Evolutionary conservation across 371 early-diverging fungal genomes (phyloP).

Genomic region (Mortierella sp.): DNA sequence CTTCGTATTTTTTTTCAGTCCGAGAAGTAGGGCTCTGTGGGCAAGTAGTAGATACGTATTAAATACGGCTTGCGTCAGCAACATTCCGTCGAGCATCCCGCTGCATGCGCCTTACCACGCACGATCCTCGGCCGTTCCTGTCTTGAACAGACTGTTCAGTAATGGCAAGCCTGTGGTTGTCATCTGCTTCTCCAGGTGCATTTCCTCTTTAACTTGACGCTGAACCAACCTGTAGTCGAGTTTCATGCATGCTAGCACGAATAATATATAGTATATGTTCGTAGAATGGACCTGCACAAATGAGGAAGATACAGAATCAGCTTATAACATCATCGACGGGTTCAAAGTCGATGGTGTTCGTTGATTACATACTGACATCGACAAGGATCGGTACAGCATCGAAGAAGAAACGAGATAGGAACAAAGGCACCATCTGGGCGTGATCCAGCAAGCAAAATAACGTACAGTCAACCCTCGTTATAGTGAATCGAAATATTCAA

Average conservation of each 20-base stretch:
- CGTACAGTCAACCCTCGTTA: too few relatives aligned
- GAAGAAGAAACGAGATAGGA: conserved; percentile 25
- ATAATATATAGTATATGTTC: conserved; percentile 25
- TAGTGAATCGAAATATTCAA: too few relatives aligned
- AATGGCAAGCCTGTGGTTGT: neutral
- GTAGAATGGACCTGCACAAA: neutral
- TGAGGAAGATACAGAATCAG: too few relatives aligned
- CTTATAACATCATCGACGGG: too few relatives aligned
- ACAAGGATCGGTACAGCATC: conserved; percentile 22
- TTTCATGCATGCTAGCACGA: conserved; percentile 18
- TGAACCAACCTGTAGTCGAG: conserved; percentile 43
- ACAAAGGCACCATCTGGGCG: conserved; percentile 21
- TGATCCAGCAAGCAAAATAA: too few relatives aligned
- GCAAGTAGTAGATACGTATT: too few relatives aligned
- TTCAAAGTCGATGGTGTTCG: too few relatives aligned
- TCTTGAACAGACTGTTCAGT: conserved; percentile 19
- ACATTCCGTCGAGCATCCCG: too few relatives aligned
- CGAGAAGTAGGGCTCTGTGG: too few relatives aligned
- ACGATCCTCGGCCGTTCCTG: conserved; percentile 39
- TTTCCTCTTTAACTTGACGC: conserved; percentile 48
- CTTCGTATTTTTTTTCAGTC: conserved; percentile 13
- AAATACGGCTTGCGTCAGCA: too few relatives aligned
- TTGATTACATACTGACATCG: conserved; percentile 30
- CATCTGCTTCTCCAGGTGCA: conserved; percentile 45
- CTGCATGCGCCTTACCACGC: too few relatives aligned